Conservation (phyloP, 345 rosid species). For the Rhizophora apiculata region DNA sequence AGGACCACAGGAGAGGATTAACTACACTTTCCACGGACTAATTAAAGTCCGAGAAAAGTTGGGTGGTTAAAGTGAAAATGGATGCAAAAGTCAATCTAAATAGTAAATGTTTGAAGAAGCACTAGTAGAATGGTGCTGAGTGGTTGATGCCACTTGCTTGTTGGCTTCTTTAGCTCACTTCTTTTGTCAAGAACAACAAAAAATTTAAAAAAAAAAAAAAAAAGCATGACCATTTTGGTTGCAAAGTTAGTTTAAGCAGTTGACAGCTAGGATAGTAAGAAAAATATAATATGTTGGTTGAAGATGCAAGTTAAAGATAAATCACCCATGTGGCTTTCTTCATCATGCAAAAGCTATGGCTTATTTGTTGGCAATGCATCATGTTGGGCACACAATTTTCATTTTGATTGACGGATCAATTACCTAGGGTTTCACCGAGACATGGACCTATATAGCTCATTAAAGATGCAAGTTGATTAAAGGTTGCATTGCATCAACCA, state of each 20-base stretch:
- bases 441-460: not conserved
- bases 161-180: no score
- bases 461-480: conserved; percentile 2
- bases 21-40: not conserved
- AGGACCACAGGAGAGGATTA: not conserved
- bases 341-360: conserved; percentile 6
- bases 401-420: conserved; percentile 15
- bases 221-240: no score
- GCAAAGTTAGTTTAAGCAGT: no score
- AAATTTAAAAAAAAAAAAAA: no score
- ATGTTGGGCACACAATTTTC: not conserved
- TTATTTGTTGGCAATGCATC: conserved; percentile 2
- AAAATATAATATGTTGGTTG: no score
- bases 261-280: no score
- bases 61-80: not conserved
- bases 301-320: no score
- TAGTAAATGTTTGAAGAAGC: not conserved
- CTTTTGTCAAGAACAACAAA: no score
- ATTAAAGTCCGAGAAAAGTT: not conserved
- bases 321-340: conserved; percentile 9
- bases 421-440: conserved; percentile 20
- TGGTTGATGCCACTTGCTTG: not conserved
- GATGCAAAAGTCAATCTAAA: no score
- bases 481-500: conserved; percentile 30
- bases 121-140: not conserved